A percentile compares a stretch with the other conserved stretches of the same genome.
Evolutionary conservation across 768 basidiomycete genomes (phyloP).

Genomic region (Podaxis pistillaris): DNA sequence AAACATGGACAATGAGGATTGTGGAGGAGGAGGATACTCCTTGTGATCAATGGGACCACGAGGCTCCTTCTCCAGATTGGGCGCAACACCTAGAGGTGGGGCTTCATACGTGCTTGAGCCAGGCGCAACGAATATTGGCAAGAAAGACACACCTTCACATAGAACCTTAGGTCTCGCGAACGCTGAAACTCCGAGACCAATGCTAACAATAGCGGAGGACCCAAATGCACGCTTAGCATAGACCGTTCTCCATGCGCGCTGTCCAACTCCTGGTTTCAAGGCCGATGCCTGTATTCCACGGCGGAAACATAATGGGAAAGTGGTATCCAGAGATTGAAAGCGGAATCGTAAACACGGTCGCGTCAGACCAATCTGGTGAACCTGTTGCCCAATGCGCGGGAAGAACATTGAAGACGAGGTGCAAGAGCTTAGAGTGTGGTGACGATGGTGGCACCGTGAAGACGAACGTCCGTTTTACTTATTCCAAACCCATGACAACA

Average conservation of each 20-base stretch:
- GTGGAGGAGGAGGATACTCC: slow-evolving; percentile 49
- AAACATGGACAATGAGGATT: slow-evolving; percentile 74
- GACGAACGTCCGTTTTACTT: not conserved
- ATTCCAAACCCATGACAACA: no score
- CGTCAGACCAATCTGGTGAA: not conserved
- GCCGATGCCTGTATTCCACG: not conserved
- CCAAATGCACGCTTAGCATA: slow-evolving; percentile 18
- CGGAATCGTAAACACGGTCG: not conserved
- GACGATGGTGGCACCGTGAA: not conserved
- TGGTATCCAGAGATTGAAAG: not conserved
- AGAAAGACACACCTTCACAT: slow-evolving; percentile 49
- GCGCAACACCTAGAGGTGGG: not conserved
- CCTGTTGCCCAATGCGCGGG: not conserved
- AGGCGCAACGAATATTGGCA: no score
- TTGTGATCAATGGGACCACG: not conserved
- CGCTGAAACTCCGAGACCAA: slow-evolving; percentile 44
- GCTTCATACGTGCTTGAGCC: not conserved
- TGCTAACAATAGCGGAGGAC: slow-evolving; percentile 34
- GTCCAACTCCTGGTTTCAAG: not conserved
- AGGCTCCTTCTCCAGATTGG: not conserved
- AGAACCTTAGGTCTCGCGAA: slow-evolving; percentile 35
- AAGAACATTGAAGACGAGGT: not conserved
- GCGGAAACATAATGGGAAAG: not conserved
- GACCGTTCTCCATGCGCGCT: not conserved
- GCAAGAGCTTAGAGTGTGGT: not conserved